Percentiles rank a stretch among this genome's conserved stretches.
Evolutionary conservation across 805 yeast genomes (phyloP).

Genomic region (Candida ascalaphidarum): DNA sequence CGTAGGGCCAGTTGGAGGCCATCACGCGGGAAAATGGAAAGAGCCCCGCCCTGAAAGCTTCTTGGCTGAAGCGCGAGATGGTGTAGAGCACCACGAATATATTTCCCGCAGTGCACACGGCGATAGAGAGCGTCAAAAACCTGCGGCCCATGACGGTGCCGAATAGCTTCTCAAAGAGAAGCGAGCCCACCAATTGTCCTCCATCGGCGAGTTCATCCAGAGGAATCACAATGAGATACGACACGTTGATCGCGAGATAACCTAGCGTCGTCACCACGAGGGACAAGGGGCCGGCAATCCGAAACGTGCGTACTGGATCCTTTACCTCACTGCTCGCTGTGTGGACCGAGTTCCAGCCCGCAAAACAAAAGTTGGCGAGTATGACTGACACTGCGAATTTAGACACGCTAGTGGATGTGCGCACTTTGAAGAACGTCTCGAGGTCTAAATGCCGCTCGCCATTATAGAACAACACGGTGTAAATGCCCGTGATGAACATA

Average conservation of each 20-base stretch:
- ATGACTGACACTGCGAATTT: conserved; percentile 47
- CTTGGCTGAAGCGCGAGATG: conserved; percentile 55
- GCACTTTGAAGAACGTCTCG: conserved; percentile 20
- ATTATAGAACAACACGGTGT: conserved; percentile 39
- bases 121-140: conserved; percentile 48
- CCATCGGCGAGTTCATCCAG: conserved; percentile 44
- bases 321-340: conserved; percentile 53
- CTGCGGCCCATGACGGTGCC: conserved; percentile 46
- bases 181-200: conserved; percentile 52
- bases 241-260: conserved; percentile 44
- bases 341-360: conserved; percentile 60
- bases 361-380: conserved; percentile 49
- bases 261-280: conserved; percentile 38
- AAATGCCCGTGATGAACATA: conserved; percentile 51
- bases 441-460: conserved; percentile 34
- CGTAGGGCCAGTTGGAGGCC: conserved; percentile 49
- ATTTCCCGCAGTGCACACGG: conserved; percentile 56
- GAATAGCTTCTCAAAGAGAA: conserved; percentile 46
- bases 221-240: conserved; percentile 48
- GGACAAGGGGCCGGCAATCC: conserved; percentile 53
- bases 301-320: conserved; percentile 49
- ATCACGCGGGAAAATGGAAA: conserved; percentile 43
- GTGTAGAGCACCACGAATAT: conserved; percentile 54
- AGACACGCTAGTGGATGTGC: conserved; percentile 28
- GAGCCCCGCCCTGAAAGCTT: conserved; percentile 55